Conservation (phyloP, 1,284 basidiomycete genomes). For the Tremellales sp. region DNA sequence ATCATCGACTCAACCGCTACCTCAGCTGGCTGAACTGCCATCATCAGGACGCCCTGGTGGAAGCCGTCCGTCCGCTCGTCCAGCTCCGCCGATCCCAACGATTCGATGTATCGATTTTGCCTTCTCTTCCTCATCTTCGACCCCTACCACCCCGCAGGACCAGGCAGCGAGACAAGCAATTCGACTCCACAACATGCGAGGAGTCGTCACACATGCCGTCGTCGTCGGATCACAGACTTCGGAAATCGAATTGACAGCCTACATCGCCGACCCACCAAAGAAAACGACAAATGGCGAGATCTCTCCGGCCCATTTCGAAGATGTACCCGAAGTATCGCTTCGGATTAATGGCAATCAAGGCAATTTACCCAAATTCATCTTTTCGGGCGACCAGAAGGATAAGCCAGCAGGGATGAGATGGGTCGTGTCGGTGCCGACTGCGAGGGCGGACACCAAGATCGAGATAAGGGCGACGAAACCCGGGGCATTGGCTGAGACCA, state of each 20-base stretch:
- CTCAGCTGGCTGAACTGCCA: slow-evolving; percentile 5
- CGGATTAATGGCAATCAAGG: slow-evolving; percentile 34
- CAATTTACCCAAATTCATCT: slow-evolving; percentile 18
- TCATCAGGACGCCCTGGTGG: slow-evolving; percentile 7
- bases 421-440: slow-evolving; percentile 26
- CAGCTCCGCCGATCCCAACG: slow-evolving; percentile 18
- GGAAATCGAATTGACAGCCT: slow-evolving; percentile 41
- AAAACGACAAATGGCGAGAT: not conserved
- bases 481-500: slow-evolving; percentile 30
- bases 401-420: slow-evolving; percentile 32
- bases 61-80: not conserved
- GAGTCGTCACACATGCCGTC: slow-evolving; percentile 41
- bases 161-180: slow-evolving; percentile 18
- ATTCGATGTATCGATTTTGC: slow-evolving; percentile 29
- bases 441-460: slow-evolving; percentile 31
- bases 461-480: slow-evolving; percentile 36
- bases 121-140: too few species aligned
- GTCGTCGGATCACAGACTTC: slow-evolving; percentile 28
- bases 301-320: slow-evolving; percentile 3
- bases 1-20: slow-evolving; percentile 1
- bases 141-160: not conserved
- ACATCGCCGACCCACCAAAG: slow-evolving; percentile 15
- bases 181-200: slow-evolving; percentile 37
- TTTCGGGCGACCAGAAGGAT: slow-evolving; percentile 9
- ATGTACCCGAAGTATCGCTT: slow-evolving; percentile 26